Conservation (phyloP, 1,284 basidiomycete species). For the Ceratobasidium sp. region DNA sequence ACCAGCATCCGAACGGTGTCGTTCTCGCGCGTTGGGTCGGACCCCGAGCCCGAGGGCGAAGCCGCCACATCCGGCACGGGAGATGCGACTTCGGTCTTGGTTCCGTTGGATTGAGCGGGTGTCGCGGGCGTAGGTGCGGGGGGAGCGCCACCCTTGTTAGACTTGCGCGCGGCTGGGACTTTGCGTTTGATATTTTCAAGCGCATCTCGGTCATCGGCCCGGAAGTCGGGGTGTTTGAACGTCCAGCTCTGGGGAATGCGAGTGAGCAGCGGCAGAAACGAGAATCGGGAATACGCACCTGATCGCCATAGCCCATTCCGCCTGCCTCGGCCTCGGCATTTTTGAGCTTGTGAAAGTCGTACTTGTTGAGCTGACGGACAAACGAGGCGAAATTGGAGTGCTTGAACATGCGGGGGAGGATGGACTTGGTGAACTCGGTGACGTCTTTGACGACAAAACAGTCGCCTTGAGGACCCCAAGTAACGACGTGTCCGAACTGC, state of each 20-base stretch:
- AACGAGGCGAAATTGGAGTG: slow-evolving; percentile 97
- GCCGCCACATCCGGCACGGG: slow-evolving; percentile 49
- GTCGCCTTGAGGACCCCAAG: slow-evolving; percentile 87
- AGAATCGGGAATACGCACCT: slow-evolving; percentile 60
- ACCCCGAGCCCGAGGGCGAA: slow-evolving; percentile 45
- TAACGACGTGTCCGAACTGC: slow-evolving; percentile 77
- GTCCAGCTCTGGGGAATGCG: slow-evolving; percentile 79
- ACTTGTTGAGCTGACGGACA: slow-evolving; percentile 96
- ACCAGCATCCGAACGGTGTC: slow-evolving; percentile 29
- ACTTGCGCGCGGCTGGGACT: slow-evolving; percentile 78
- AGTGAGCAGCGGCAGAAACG: not conserved
- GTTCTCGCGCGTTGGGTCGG: slow-evolving; percentile 49
- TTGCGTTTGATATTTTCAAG: slow-evolving; percentile 96
- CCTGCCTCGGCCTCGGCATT: slow-evolving; percentile 77
- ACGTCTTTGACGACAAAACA: slow-evolving; percentile 98
- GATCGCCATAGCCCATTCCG: slow-evolving; percentile 68
- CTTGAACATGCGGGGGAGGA: slow-evolving; percentile 94
- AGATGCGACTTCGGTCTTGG: slow-evolving; percentile 52
- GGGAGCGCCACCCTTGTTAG: slow-evolving; percentile 44
- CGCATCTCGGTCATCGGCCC: slow-evolving; percentile 82
- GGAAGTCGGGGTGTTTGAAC: slow-evolving; percentile 95
- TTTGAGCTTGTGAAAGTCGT: slow-evolving; percentile 96
- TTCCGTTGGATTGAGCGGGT: slow-evolving; percentile 50
- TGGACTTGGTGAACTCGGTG: slow-evolving; percentile 95
- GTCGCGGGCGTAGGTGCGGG: slow-evolving; percentile 41